Base-by-base conservation (phyloP, 306 rosid species). In the Morella rubra region DNA sequence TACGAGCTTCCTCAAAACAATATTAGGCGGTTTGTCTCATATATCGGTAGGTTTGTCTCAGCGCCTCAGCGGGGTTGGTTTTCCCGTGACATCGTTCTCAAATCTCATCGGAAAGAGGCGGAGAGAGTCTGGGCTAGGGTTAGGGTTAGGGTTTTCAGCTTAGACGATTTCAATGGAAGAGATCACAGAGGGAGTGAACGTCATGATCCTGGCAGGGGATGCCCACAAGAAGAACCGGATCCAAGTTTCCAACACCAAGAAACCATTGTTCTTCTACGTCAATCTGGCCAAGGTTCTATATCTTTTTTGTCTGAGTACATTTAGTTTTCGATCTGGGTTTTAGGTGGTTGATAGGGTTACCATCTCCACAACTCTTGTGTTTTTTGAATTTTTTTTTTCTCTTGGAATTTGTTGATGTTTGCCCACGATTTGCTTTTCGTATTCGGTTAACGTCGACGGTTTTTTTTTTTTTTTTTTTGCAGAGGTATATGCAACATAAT, bases 401-500 rank as follows among this genome's bases (percentile, higher is more conserved):
- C 27, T 66, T 16, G 71, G 32, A 44, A 66, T 40, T 64, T 12
- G 32, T 32, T 44, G 13, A 32, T 20, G 12, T 42, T 27, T 24
- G 44, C 16, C 15, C 7, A 62, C 7, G 44, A 37, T 65, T 66
- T 66, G 55, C 20, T 15, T 46, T 13, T 6, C 10, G 4, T 27
- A 47, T 7, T 79, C 15, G 53, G 5, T 68, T 56, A 6, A 72
- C 65, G n/a, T 19, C 72, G 44, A 55, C 51, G 20, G 8, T 65
- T 69, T 20, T n/a, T 58, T 45, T 45, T 40, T 14, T 14, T 3
- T 11, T 40, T 53, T 55, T 2, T 76, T 8, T 77, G 72, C 81
- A 85, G 89, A 88, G 91, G 85, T 88, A 85, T 78, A 85, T 88
- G 89, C 89, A 88, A 75, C 91, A 88, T 73, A 80, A 80, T 60